Evolutionary conservation across 164 flowering plant genomes (phyloP).

Genomic region (Protea cynaroides): DNA sequence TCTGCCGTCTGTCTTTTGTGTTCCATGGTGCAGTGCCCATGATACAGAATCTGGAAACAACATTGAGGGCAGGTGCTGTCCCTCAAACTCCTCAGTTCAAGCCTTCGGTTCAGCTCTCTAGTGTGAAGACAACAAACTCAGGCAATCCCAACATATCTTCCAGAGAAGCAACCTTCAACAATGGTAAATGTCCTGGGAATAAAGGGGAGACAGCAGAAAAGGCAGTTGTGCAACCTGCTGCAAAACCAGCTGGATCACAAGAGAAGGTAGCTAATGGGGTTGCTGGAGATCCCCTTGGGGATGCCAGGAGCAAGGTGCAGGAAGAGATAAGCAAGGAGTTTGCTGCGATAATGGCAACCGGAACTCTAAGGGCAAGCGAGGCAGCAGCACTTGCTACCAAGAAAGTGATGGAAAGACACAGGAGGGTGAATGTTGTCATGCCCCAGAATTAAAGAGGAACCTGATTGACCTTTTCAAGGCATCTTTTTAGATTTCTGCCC

Average conservation of each 20-base stretch:
- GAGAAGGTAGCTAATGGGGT: constrained; percentile 14
- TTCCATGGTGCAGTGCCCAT: not conserved
- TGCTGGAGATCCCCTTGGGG: constrained; percentile 59
- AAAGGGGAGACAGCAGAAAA: constrained; percentile 3
- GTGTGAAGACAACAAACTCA: not conserved
- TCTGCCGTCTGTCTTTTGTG: not conserved
- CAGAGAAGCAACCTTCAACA: not conserved
- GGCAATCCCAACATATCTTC: constrained; percentile 2
- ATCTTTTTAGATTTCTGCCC: no score
- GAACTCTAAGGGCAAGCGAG: constrained; percentile 85
- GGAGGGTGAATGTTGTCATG: constrained; percentile 32
- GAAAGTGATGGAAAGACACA: constrained; percentile 85
- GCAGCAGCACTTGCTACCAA: constrained; percentile 92
- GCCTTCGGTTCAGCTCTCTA: not conserved
- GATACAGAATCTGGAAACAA: not conserved
- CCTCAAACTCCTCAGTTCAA: not conserved
- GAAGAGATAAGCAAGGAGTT: constrained; percentile 79
- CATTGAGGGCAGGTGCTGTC: not conserved
- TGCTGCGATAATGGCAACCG: constrained; percentile 82
- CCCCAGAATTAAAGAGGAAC: constrained; percentile 32
- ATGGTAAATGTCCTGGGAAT: not conserved
- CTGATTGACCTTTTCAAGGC: not conserved
- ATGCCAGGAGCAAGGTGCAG: constrained; percentile 73
- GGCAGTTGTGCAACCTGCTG: constrained; percentile 15
- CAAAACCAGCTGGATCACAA: constrained; percentile 15